These are phyloP conservation scores for Biscogniauxia mediterranea DNA, from an alignment of 2,329 filamentous ascomycete genomes.

Conservation along the genomic window DNA sequence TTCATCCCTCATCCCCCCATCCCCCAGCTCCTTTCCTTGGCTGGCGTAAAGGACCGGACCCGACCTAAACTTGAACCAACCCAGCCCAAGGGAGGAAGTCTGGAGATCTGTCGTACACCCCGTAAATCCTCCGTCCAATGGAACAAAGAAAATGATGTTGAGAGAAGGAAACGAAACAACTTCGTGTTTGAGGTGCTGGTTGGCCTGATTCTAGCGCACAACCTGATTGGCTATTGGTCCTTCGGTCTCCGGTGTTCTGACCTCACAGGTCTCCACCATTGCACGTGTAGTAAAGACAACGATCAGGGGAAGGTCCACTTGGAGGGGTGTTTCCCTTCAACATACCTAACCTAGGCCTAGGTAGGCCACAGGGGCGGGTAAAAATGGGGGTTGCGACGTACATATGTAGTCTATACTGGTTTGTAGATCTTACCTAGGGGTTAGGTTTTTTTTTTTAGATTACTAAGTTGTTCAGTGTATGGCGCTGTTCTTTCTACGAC, in stretches of 20 bases:
- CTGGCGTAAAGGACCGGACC: not conserved
- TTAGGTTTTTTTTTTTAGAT: too few species aligned
- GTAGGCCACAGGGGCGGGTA: not conserved
- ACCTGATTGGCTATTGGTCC: slow-evolving; percentile 16
- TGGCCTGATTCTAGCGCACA: slow-evolving; percentile 9
- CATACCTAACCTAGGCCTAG: too few species aligned
- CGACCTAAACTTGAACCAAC: not conserved
- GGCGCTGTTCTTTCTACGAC: too few species aligned
- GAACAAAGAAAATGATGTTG: slow-evolving; percentile 16
- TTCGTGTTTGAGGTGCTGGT: slow-evolving; percentile 27
- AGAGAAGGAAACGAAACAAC: slow-evolving; percentile 29
- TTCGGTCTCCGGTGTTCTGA: not conserved
- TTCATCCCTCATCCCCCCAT: too few species aligned
- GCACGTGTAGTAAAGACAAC: too few species aligned
- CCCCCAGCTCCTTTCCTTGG: not conserved
- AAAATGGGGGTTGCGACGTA: not conserved
- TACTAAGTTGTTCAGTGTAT: too few species aligned
- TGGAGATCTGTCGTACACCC: too few species aligned
- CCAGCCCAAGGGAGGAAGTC: too few species aligned
- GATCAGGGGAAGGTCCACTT: too few species aligned
- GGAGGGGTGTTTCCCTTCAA: too few species aligned
- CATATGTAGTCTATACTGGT: not conserved
- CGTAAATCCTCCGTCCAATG: too few species aligned
- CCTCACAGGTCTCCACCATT: slow-evolving; percentile 1
- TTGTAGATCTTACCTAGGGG: too few species aligned